These are phyloP conservation scores for Recurvomyces mirabilis DNA, from an alignment of 495 filamentous ascomycete genomes.

Conservation along the genomic window DNA sequence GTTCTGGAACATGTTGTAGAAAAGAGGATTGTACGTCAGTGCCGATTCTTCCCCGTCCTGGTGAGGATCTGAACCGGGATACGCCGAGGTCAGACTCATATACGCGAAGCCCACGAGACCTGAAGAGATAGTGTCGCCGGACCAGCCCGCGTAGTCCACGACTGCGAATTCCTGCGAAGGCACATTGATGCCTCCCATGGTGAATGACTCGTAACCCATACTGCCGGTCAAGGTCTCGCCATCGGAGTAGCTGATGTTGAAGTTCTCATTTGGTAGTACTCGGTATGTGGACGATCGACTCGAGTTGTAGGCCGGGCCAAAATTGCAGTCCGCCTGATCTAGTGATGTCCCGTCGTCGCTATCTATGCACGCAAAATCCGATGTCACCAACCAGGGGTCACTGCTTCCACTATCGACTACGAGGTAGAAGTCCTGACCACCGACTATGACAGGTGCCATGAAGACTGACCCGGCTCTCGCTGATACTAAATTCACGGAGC, in stretches of 20 bases:
- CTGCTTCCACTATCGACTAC: slow-evolving; percentile 52
- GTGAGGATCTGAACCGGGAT: slow-evolving; percentile 33
- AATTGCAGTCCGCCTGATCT: slow-evolving; percentile 35
- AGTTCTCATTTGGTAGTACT: slow-evolving; percentile 37
- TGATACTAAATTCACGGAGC: neutral
- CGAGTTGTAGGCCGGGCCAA: slow-evolving; percentile 37
- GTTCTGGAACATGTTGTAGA: slow-evolving; percentile 45
- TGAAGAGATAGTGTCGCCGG: slow-evolving; percentile 41
- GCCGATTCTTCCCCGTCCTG: slow-evolving; percentile 30
- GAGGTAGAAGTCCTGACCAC: slow-evolving; percentile 36
- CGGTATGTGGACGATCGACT: slow-evolving; percentile 31
- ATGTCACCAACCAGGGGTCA: slow-evolving; percentile 48
- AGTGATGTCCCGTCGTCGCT: slow-evolving; percentile 20
- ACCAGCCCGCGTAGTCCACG: slow-evolving; percentile 16
- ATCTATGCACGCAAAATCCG: slow-evolving; percentile 39
- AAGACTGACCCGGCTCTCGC: slow-evolving; percentile 16
- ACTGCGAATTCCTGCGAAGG: slow-evolving; percentile 15
- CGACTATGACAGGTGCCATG: slow-evolving; percentile 28
- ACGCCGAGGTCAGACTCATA: slow-evolving; percentile 41
- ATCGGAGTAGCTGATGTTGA: slow-evolving; percentile 49
- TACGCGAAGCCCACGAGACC: slow-evolving; percentile 29
- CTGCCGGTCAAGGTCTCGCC: slow-evolving; percentile 45
- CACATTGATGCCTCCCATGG: slow-evolving; percentile 17
- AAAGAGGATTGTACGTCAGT: slow-evolving; percentile 43
- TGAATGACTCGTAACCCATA: slow-evolving; percentile 43